These are phyloP conservation scores for Salinomyces thailandicus DNA, from an alignment of 2,329 filamentous ascomycete genomes.

Conservation along the genomic window DNA sequence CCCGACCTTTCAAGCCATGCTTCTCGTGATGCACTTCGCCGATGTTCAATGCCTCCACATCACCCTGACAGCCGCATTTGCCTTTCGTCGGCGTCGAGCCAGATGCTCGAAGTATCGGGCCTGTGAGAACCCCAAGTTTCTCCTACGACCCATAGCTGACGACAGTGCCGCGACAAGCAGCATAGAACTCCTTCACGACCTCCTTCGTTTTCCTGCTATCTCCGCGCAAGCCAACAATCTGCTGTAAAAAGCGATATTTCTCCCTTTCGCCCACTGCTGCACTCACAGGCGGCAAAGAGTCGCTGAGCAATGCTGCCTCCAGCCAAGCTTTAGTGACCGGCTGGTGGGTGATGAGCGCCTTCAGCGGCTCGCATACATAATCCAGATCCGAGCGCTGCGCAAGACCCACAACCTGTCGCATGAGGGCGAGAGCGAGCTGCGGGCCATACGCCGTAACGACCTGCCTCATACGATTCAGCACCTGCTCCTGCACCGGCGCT, in stretches of 20 bases:
- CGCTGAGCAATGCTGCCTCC: slow-evolving; percentile 45
- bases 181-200: slow-evolving; percentile 61
- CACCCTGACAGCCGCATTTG: too few relatives aligned
- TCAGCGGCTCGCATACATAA: slow-evolving; percentile 58
- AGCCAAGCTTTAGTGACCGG: slow-evolving; percentile 31
- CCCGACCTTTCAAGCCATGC: too few relatives aligned
- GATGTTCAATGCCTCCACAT: too few relatives aligned
- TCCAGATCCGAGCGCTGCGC: slow-evolving; percentile 64
- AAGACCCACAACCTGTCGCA: slow-evolving; percentile 57
- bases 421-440: slow-evolving; percentile 47
- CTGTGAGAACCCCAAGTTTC: too few relatives aligned
- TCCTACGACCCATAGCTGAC: slow-evolving; percentile 8
- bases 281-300: slow-evolving; percentile 39
- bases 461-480: slow-evolving; percentile 15
- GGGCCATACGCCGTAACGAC: slow-evolving; percentile 52
- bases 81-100: too few relatives aligned
- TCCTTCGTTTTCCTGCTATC: slow-evolving; percentile 50
- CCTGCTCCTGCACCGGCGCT: slow-evolving; percentile 17
- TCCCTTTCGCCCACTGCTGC: slow-evolving; percentile 49
- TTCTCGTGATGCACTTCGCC: too few relatives aligned
- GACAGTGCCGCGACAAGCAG: slow-evolving; percentile 47
- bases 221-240: slow-evolving; percentile 56
- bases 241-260: slow-evolving; percentile 55
- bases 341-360: slow-evolving; percentile 43
- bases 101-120: too few relatives aligned